Conservation (phyloP, 495 filamentous ascomycete species). For the Aspergillus egyptiacus region DNA sequence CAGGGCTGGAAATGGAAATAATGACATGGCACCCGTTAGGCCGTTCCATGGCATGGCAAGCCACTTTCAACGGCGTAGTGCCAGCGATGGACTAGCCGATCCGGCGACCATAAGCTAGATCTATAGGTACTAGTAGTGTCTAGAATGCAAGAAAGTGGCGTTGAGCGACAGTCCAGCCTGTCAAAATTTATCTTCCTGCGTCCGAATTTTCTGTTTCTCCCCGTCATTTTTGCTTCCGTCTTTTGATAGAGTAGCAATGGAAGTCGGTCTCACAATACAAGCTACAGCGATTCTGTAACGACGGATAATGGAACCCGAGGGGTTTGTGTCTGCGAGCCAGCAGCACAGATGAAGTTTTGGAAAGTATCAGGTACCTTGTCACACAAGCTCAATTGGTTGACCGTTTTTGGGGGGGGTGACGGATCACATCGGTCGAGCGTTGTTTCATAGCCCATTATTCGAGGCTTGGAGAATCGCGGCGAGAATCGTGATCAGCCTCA, state of each 20-base stretch:
- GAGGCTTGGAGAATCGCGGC: neutral
- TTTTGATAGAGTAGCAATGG: neutral
- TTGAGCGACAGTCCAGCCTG: conserved; percentile 12
- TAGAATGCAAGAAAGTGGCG: conserved; percentile 14
- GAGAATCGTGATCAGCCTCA: neutral
- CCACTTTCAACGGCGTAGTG: conserved; percentile 6
- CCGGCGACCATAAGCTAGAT: neutral
- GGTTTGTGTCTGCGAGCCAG: neutral
- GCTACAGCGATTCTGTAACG: neutral
- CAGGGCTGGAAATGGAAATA: neutral
- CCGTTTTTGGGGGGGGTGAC: conserved; percentile 1
- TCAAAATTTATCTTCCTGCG: too few species aligned
- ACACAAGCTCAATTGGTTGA: neutral
- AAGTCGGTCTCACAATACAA: neutral
- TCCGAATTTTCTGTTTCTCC: neutral
- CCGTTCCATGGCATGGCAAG: conserved; percentile 3
- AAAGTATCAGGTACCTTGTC: neutral
- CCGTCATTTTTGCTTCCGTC: neutral
- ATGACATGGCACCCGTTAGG: neutral
- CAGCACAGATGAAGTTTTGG: neutral
- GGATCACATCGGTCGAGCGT: conserved; percentile 6
- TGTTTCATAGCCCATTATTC: neutral
- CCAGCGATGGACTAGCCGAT: neutral
- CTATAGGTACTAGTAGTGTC: neutral
- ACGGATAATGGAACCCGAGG: conserved; percentile 1